Base-by-base conservation (phyloP, 495 filamentous ascomycete species). In the Tuber magnatum region DNA sequence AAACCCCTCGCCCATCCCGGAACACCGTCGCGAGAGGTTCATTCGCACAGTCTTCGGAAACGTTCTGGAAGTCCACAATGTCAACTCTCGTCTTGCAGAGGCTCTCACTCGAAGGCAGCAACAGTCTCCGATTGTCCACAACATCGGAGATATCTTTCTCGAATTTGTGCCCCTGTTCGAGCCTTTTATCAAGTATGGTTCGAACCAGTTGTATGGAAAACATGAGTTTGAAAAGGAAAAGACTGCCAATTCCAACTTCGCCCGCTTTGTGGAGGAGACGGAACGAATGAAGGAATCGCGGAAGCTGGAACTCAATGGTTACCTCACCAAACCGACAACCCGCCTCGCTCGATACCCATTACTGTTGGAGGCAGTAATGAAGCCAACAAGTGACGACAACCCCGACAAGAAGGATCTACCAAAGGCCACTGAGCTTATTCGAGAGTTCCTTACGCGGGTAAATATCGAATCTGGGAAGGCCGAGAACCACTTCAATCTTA, bases 211-310 rank as follows among this genome's bases (percentile, higher is more conserved):
- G 10, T 96, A 96, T 83, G 96, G 92, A 72, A 97, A 98, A 83
- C 97, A 94, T 76, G 96, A 98, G 81, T 99, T 98, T 83, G 96
- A 99, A 83, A 94, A 94, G 77, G 96, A 99, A 85, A 93, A 94
- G 78, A 88, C 90, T 18, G 89, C 90, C 70, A 99, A 99, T 78
- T 89, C 91, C 9, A 88, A 86, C 42, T 99, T 99, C 82, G 86
- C 91, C 42, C 91, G 91, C 80, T 98, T 99, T 79, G 96, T 98
- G 35, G 96, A 99, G 77, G 94, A 99, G 80, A 96, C 94, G 1
- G 96, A 99, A 82, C 89, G 96, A 72, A 88, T 97, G 76, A 97
- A 97, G 81, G 96, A 99, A 83, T 97, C 94, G 2, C 88, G 96
- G 65, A 99, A 99, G 85, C 86, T 99, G 44, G 96, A 99, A 84